Conservation (phyloP, 176 grass and related monocot genomes). For the Chrysopogon serrulatus region DNA sequence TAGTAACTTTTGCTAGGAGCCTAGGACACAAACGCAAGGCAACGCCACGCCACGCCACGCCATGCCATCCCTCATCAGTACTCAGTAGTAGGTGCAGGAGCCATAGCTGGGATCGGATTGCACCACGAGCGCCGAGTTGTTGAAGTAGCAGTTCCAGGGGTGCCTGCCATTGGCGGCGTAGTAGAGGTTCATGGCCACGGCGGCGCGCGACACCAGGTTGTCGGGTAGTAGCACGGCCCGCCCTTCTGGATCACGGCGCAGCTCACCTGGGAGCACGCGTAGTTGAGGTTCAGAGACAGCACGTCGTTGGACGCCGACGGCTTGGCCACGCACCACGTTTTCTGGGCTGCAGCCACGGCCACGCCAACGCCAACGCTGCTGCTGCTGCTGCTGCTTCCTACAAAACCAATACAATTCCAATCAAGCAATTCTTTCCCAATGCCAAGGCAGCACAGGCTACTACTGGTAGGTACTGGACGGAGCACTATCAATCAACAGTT, state of each 20-base stretch:
- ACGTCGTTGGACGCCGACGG: conserved; percentile 54
- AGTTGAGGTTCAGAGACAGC: conserved; percentile 59
- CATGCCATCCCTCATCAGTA: too few relatives aligned
- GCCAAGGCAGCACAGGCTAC: too few relatives aligned
- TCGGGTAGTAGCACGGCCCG: conserved; percentile 62
- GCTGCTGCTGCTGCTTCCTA: neutral
- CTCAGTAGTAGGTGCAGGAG: conserved; percentile 52
- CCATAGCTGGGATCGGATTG: conserved; percentile 70
- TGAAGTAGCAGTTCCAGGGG: conserved; percentile 81
- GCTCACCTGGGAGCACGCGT: conserved; percentile 70
- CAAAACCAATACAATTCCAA: neutral
- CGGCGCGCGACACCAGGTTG: conserved; percentile 60
- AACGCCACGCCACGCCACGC: too few relatives aligned
- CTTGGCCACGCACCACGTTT: conserved; percentile 89
- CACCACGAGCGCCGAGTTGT: conserved; percentile 54
- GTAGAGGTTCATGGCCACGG: conserved; percentile 95
- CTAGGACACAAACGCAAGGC: too few relatives aligned
- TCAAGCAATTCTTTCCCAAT: too few relatives aligned
- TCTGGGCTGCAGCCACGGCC: conserved; percentile 10
- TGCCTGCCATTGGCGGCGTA: conserved; percentile 62
- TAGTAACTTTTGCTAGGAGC: neutral
- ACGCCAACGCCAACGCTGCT: neutral
- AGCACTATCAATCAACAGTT: neutral
- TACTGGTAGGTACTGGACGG: neutral
- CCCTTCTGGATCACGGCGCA: conserved; percentile 58